phyloP scores from a whole-genome alignment of 108 stramenopile species.

The Skeletonema tropicum region DNA sequence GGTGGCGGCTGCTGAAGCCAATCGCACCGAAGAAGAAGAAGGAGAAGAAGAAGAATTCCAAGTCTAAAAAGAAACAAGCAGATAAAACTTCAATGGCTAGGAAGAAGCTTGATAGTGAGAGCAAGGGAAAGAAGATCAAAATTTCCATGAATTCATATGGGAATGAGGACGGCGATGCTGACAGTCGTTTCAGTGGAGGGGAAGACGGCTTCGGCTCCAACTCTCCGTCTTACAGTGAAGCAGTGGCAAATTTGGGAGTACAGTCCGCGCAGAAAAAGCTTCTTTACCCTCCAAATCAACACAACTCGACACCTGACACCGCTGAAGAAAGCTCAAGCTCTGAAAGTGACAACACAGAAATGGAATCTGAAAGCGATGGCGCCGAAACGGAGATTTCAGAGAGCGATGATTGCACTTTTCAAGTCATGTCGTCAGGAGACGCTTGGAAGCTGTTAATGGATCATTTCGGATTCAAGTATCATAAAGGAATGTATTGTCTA shows the following conservation, averaged over 20 bases:
- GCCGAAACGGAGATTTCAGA: not conserved
- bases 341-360: not conserved
- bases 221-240: constrained; percentile 1
- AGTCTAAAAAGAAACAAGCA: not conserved
- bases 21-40: not conserved
- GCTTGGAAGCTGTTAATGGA: constrained; percentile 25
- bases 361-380: constrained; percentile 7
- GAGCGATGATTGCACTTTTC: constrained; percentile 20
- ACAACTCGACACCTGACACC: not conserved
- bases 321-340: not conserved
- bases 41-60: constrained; percentile 1
- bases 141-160: not conserved
- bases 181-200: not conserved
- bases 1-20: constrained; percentile 4
- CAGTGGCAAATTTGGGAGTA: not conserved
- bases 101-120: not conserved
- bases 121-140: not conserved
- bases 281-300: not conserved
- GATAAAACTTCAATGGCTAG: not conserved
- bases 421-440: constrained; percentile 14
- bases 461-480: constrained; percentile 18
- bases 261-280: not conserved
- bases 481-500: constrained; percentile 25
- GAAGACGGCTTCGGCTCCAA: not conserved
- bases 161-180: not conserved